Conservation (phyloP, 2,329 filamentous ascomycete species). For the Anisogramma anomala region DNA sequence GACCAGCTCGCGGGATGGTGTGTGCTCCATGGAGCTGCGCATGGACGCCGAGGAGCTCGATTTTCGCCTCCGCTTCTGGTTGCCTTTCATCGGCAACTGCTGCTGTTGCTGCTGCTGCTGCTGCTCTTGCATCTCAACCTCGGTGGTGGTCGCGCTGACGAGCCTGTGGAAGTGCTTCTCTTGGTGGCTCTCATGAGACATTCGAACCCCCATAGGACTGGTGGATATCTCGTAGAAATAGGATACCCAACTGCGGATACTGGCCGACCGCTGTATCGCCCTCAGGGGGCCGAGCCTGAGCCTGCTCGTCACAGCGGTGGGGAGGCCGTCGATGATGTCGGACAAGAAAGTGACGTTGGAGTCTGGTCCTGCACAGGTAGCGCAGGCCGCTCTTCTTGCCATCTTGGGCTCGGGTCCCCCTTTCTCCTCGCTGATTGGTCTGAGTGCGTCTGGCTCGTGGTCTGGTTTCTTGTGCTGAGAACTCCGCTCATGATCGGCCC, state of each 20-base stretch:
- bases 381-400: neutral
- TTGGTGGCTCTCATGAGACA: neutral
- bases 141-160: conserved; percentile 4
- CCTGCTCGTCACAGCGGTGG: conserved; percentile 11
- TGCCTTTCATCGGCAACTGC: neutral
- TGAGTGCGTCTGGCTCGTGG: neutral
- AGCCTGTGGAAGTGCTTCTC: neutral
- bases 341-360: neutral
- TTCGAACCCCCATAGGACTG: conserved; percentile 2
- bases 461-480: no score
- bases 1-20: neutral
- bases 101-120: conserved; percentile 2
- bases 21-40: neutral
- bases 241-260: conserved; percentile 10
- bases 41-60: neutral
- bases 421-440: neutral
- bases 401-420: neutral
- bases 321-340: conserved; percentile 8
- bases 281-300: conserved; percentile 11
- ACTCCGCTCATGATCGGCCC: no score
- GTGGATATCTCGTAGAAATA: conserved; percentile 8
- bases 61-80: neutral
- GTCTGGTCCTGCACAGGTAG: neutral
- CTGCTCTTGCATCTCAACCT: conserved; percentile 5
- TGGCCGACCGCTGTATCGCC: conserved; percentile 9